Percentiles rank a stretch among this genome's conserved stretches.
Evolutionary conservation across 441 rosid genomes (phyloP).

Genomic region (Erodium texanum): DNA sequence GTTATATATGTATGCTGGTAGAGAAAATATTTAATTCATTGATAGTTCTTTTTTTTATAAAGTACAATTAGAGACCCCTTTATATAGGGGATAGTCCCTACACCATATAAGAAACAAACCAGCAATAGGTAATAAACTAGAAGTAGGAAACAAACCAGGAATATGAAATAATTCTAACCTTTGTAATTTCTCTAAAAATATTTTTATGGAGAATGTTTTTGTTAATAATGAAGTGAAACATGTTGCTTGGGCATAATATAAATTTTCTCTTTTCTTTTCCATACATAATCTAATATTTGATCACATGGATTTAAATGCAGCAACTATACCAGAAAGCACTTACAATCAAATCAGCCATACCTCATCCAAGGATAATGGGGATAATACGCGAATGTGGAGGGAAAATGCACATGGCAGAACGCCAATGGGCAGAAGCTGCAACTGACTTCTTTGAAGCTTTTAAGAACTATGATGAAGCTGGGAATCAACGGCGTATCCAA

Average conservation of each 20-base stretch:
- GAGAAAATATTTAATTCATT: too few relatives aligned
- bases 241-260: background rate
- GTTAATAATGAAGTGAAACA: background rate
- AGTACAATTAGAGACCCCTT: too few relatives aligned
- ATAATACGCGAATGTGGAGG: conserved; percentile 99
- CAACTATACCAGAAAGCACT: conserved; percentile 96
- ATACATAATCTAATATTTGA: background rate
- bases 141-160: too few relatives aligned
- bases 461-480: conserved; percentile 99
- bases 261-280: too few relatives aligned
- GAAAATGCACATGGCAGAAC: conserved; percentile 99
- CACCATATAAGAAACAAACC: too few relatives aligned
- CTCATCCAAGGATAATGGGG: conserved; percentile 99
- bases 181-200: background rate
- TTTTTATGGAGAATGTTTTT: background rate
- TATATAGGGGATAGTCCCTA: too few relatives aligned
- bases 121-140: too few relatives aligned
- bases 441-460: conserved; percentile 99
- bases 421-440: conserved; percentile 98
- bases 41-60: too few relatives aligned
- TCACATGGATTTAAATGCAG: conserved; percentile 36
- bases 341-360: conserved; percentile 96
- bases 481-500: conserved; percentile 94
- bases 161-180: too few relatives aligned
- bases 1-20: background rate